Conservation (phyloP, 2,329 filamentous ascomycete species). For the Calonectria leucothoes region DNA sequence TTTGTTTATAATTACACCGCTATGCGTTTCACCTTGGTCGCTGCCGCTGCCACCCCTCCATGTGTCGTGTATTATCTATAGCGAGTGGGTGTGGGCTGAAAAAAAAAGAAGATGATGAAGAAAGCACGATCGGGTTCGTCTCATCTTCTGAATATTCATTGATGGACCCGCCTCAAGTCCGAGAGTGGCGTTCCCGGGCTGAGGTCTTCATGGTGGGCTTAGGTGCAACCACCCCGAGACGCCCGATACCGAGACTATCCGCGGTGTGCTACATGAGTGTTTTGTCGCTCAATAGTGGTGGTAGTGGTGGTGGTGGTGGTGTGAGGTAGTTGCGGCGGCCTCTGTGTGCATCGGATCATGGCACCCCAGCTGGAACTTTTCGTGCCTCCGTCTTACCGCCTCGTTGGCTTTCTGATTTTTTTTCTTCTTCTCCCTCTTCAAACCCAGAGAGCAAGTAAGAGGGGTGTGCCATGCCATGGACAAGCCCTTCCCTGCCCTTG, state of each 20-base stretch:
- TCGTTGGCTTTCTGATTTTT: not conserved
- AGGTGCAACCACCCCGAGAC: slow-evolving; percentile 16
- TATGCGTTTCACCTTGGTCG: not conserved
- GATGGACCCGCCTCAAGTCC: slow-evolving; percentile 5
- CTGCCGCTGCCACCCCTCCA: too few relatives aligned
- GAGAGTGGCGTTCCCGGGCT: slow-evolving; percentile 14
- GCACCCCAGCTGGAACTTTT: slow-evolving; percentile 9
- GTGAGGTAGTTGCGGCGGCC: slow-evolving; percentile 19
- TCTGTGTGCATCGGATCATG: slow-evolving; percentile 20
- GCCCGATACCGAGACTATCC: slow-evolving; percentile 11
- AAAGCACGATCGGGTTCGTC: not conserved
- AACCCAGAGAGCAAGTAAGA: not conserved
- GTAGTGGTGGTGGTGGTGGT: slow-evolving; percentile 11
- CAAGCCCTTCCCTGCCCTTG: not conserved
- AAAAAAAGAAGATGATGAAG: not conserved
- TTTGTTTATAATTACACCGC: not conserved
- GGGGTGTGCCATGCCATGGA: not conserved
- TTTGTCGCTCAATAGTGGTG: slow-evolving; percentile 1
- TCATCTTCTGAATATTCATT: not conserved
- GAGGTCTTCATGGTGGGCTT: not conserved
- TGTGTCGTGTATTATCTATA: not conserved
- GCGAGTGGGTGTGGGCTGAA: not conserved
- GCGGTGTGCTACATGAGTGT: not conserved
- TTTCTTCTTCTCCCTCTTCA: not conserved
- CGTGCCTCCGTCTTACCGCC: slow-evolving; percentile 20